Base-by-base conservation (phyloP, 75 land plant species). In the Ceratopteris richardii region DNA sequence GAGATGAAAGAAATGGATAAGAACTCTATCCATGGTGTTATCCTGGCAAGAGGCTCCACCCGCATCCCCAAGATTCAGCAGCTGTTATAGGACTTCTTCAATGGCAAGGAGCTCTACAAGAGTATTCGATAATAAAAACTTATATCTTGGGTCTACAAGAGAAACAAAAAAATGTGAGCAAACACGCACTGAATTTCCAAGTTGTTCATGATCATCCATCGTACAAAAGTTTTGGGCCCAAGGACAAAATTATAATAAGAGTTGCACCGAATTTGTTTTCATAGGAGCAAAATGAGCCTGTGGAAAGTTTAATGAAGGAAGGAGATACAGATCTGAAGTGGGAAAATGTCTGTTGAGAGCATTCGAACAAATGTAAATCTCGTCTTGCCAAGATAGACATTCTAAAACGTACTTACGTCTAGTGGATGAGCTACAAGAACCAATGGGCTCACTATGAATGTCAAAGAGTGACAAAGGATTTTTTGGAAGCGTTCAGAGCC, bases 401-500 rank as follows among this genome's bases (percentile, higher is more conserved):
- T 71, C 65, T 10, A 41, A 18, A 9, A 61, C 68, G 39, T 84
- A 73, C 40, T 57, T 91, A 9, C 36, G 19, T 0, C 26, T 65
- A 1, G 68, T 84, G 19, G 33, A 31, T 18, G 64, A 62, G 26
- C 63, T 84, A 13, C 75, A 71, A 23, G 2, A n/a, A 23, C 60
- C 71, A 14, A 80, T 81, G 78, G 63, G 67, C 13, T 41, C 51
- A 46, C 68, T 58, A 16, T 25, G n/a, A n/a, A n/a, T n/a, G n/a
- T n/a, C 58, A 17, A 44, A 47, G 20, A 24, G 25, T 28, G 5
- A 9, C 0, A 17, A 39, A 48, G 61, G 37, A 27, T 29, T 29
- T 22, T 70, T 82, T 31, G 69, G 79, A 1, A 65, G 65, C 0
- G 81, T 81, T 12, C 82, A 88, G 62, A 55, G 58, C 59, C 26